Evolutionary conservation across 371 early-diverging fungal species (phyloP), one percentile per base, ranked within the genome.

Genomic region (Parasitella parasitica): DNA sequence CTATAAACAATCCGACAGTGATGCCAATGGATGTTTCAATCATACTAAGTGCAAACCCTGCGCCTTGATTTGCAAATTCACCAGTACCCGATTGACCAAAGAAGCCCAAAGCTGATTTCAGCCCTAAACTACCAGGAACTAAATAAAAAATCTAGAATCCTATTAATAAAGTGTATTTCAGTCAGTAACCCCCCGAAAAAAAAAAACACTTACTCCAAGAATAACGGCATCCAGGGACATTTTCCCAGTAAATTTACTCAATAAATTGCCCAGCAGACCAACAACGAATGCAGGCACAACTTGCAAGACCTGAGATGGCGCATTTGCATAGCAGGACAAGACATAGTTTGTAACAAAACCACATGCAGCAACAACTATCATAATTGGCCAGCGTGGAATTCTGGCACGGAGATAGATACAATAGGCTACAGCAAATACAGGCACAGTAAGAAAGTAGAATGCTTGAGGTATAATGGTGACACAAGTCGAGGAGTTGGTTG

Each of bases 221-320:
- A 87, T 64, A 15, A 86, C 71, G 1, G 85, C 81, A 57, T 85
- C 85, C 43, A 84, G 76, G 5, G 85, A 76, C 77, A 84, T 71
- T 41, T 80, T 74, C 2, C 81, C 78, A 5, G 86, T 85, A 38
- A 82, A 41, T 37, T 83, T 75, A 8, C 78, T 80, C 30, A 79
- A 64, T 26, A 87, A 41, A 57, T 87, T 81, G 13, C 86, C 85
- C 6, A 75, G 38, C 32, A 87, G 66, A 27, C 83, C 89, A 34
- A 85, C 73, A 57, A 69, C 72, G 69, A 79, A 81, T 48, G 83
- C 82, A 63, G 83, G 86, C 59, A 81, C 74, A 15, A 78, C 76
- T 38, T 81, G 82, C 4, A 75, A 38, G 2, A 76, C 71, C 54
- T 77, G 81, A 4, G 67, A 41, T 8, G 81, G 81, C 5, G 83